Base-by-base conservation (phyloP, 2,329 filamentous ascomycete genomes). In the Claviceps sp. region DNA sequence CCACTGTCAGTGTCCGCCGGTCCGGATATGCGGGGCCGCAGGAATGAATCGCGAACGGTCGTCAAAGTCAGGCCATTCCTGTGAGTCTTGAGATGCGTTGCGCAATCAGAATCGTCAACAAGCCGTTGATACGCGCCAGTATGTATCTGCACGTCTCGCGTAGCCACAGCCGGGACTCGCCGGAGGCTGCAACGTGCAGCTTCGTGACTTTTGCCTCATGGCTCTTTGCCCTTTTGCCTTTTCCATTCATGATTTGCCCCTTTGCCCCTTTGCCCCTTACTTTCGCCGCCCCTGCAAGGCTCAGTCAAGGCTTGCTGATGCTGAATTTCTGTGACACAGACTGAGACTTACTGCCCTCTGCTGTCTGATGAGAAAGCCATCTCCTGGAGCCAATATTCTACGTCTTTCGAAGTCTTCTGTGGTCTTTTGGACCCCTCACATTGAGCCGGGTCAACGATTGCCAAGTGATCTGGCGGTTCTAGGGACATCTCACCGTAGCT, bases 1-100 rank as follows among this genome's bases (percentile, higher is more conserved):
- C 8, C 40, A 5, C 43, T 45, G 43, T 22, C n/a, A n/a, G 52
- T 39, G 47, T 4, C 6, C 2, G 44, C 46, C 53, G 40, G 43
- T 22, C 22, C 26, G 22, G 43, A 13, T 34, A 39, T 34, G 38
- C 49, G 51, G 26, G 39, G 22, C 51, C 39, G 45, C 49, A 50
- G 36, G 14, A 49, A 50, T 50, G 44, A 38, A 47, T 47, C 43
- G 50, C 39, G 47, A 39, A 47, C 26, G 22, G 29, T 37, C 34
- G 37, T 44, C 44, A 53, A 53, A 53, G 55, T 58, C 55, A 58
- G 49, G 55, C 56, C 56, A 58, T 56, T 57, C 29, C 22, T 36
- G 29, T 37, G 29, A 47, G 45, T 23, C 44, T 47, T 38, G 20
- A 20, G 37, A 34, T 36, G 49, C 42, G 17, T 34, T 16, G 45